phyloP scores from a whole-genome alignment of 2,329 filamentous ascomycete genomes.

The Emmonsia crescens region DNA sequence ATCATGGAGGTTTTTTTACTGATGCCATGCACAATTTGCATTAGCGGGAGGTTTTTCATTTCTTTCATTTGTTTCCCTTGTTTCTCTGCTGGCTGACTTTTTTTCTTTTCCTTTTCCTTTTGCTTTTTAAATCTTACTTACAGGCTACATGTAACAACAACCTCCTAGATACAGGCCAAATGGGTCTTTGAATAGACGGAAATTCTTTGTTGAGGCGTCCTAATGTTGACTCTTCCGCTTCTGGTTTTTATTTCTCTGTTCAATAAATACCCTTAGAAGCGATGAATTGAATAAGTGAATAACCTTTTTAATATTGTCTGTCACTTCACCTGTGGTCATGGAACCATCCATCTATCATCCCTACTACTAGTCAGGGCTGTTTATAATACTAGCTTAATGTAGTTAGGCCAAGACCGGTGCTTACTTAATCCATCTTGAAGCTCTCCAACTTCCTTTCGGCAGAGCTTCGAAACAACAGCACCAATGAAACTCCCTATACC shows the following conservation, averaged over 20 bases:
- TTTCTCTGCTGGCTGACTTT: no score
- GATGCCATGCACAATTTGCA: neutral
- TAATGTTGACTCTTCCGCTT: neutral
- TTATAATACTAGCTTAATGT: no score
- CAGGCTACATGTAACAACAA: neutral
- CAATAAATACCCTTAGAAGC: neutral
- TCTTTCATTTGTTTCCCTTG: neutral
- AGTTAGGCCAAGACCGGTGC: no score
- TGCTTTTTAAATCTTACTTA: neutral
- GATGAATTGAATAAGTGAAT: neutral
- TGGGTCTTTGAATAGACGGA: neutral
- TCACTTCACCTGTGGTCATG: no score
- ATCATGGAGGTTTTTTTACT: neutral
- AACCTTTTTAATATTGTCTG: no score
- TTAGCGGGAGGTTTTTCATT: constrained; percentile 11
- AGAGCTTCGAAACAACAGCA: neutral
- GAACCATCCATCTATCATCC: no score
- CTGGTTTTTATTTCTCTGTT: neutral
- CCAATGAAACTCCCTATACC: neutral
- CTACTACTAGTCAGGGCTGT: no score
- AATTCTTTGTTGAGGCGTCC: neutral
- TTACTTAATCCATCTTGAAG: neutral
- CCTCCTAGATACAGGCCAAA: neutral
- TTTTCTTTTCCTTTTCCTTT: neutral
- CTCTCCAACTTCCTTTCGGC: neutral